These are phyloP conservation scores for Ceratobasidium sp. DNA, from an alignment of 1,284 basidiomycete species.

Conservation along the genomic window DNA sequence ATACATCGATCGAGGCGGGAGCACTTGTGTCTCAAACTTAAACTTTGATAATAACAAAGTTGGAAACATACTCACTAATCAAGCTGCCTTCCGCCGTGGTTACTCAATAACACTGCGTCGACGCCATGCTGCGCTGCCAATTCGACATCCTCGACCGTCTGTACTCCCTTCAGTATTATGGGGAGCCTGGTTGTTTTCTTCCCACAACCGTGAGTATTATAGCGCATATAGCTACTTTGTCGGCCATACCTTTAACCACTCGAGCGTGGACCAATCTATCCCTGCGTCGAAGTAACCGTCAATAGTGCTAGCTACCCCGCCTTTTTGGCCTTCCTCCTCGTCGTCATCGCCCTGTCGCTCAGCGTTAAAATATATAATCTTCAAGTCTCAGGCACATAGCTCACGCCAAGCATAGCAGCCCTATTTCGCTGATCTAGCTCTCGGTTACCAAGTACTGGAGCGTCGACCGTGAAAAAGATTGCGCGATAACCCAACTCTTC, in stretches of 20 bases:
- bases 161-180: conserved; percentile 61
- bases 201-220: neutral
- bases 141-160: conserved; percentile 60
- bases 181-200: conserved; percentile 57
- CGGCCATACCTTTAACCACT: conserved; percentile 47
- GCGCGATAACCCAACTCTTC: conserved; percentile 57
- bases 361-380: neutral
- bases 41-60: neutral
- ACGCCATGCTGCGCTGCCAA: conserved; percentile 61
- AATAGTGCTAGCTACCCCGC: conserved; percentile 44
- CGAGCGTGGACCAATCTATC: conserved; percentile 45
- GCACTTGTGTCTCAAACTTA: conserved; percentile 47
- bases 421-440: conserved; percentile 57
- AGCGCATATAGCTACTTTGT: neutral
- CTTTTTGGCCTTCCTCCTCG: conserved; percentile 40
- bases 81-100: conserved; percentile 60
- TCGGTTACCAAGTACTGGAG: conserved; percentile 56
- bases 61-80: conserved; percentile 52
- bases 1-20: conserved; percentile 56
- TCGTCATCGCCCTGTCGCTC: conserved; percentile 35
- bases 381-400: neutral
- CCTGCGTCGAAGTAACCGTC: conserved; percentile 47
- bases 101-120: conserved; percentile 59
- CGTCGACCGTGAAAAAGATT: conserved; percentile 56
- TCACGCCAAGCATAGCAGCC: conserved; percentile 49